Conservation (phyloP, 257 asterid species). For the Primulina eburnea region DNA sequence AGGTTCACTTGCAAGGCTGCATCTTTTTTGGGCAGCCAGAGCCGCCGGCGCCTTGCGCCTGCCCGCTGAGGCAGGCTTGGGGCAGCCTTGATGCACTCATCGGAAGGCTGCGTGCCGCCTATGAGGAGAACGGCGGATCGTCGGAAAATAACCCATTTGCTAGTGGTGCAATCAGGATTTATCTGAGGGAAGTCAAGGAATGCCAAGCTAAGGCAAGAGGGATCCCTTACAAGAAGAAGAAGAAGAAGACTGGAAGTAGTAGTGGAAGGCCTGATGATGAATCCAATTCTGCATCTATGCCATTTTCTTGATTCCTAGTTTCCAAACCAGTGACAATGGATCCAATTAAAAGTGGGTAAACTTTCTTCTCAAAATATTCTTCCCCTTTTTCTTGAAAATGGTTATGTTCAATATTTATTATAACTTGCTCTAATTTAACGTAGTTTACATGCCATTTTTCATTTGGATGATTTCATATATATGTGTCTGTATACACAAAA, state of each 20-base stretch:
- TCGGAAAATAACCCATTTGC: conserved; percentile 75
- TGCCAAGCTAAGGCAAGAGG: conserved; percentile 70
- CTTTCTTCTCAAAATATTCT: background rate
- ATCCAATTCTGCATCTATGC: conserved; percentile 47
- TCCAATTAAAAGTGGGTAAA: conserved; percentile 17
- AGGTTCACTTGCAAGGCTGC: conserved; percentile 73
- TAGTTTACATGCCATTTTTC: background rate
- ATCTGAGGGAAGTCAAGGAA: conserved; percentile 70
- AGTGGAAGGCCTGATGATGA: conserved; percentile 35
- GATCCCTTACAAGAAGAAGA: conserved; percentile 71
- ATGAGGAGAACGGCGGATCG: conserved; percentile 76
- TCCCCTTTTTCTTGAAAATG: background rate
- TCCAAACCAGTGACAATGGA: background rate
- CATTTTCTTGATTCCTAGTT: conserved; percentile 40
- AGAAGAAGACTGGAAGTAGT: conserved; percentile 38
- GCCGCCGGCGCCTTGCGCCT: conserved; percentile 74
- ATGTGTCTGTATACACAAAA: background rate
- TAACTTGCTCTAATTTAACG: background rate
- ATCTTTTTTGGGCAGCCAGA: conserved; percentile 77
- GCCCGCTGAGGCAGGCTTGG: conserved; percentile 80
- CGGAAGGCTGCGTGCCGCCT: conserved; percentile 77
- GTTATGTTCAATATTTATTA: background rate
- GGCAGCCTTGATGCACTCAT: conserved; percentile 78
- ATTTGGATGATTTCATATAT: too few relatives aligned
- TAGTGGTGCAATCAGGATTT: conserved; percentile 59